phyloP scores from a whole-genome alignment of 257 asterid species.

The Coffea eugenioides region DNA sequence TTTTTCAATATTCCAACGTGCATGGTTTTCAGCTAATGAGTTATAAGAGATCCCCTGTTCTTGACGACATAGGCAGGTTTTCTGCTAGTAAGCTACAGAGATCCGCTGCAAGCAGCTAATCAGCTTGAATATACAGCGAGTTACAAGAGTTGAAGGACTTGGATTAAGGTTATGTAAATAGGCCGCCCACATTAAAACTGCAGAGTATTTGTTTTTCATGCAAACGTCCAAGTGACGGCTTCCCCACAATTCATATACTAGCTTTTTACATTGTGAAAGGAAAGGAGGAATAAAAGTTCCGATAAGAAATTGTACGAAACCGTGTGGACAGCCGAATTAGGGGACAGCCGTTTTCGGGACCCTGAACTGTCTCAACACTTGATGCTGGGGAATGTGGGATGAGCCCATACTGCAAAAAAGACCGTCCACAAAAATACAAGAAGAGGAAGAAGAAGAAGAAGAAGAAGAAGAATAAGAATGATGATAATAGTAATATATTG shows the following conservation, averaged over 20 bases:
- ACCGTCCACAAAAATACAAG: background rate
- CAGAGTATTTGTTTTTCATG: background rate
- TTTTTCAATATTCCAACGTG: no score
- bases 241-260: background rate
- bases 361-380: background rate
- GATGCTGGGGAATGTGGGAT: background rate
- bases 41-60: background rate
- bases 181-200: no score
- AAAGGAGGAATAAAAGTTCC: background rate
- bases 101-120: background rate
- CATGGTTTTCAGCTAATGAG: no score
- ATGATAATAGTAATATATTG: no score
- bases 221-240: background rate
- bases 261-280: background rate
- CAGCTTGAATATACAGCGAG: no score
- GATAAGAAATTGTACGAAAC: constrained; percentile 9
- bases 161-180: no score
- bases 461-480: no score
- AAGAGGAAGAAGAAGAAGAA: no score
- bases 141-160: no score
- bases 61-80: background rate
- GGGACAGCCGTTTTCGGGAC: constrained; percentile 4
- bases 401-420: background rate
- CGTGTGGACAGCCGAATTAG: background rate
- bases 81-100: background rate